Evolutionary conservation across 805 yeast genomes (phyloP), one percentile per base, ranked within the genome.

Genomic region (Jamesozyma rosinii): DNA sequence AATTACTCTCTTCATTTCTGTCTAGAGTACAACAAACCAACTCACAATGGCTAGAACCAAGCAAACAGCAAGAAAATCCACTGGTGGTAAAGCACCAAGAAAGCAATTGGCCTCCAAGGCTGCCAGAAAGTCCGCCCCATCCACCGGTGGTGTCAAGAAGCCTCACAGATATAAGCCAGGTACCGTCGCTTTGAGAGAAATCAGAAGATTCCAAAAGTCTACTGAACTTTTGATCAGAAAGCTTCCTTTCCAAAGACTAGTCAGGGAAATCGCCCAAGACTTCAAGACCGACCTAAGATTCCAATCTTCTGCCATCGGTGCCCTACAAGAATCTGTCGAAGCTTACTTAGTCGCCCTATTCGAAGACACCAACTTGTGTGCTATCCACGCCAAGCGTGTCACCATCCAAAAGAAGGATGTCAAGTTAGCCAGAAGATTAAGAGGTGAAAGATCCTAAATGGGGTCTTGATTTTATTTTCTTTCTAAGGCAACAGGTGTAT

Each of bases 351-450:
- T 90, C 43, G 86, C 95, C 48, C 72, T 90, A 62, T 90, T 90
- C 59, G 97, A 90, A 75, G 97, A 90, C 70, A 90, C 97, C 54
- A 89, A 89, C 77, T 78, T 90, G 75, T 90, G 97, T 75, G 97
- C 97, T 53, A 86, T 88, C 57, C 98, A 90, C 71, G 98, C 97
- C 62, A 90, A 92, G 81, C 83, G 98, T 74, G 97, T 90, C 59
- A 90, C 98, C 53, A 87, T 90, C 65, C 95, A 87, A 78, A 89
- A 88, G 86, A 89, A 88, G 75, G 98, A 90, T 70, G 85, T 90
- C 67, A 95, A 88, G 66, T 77, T 90, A 65, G 97, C 97, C 55
- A 84, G 97, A 75, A 84, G 97, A 76, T 80, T 90, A 68, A 83
- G 97, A 74, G 97, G 97, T 70, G 94, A 84, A 75, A 81, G 92